phyloP scores from a whole-genome alignment of 257 asterid species.

The Dorcoceras hygrometricum region DNA sequence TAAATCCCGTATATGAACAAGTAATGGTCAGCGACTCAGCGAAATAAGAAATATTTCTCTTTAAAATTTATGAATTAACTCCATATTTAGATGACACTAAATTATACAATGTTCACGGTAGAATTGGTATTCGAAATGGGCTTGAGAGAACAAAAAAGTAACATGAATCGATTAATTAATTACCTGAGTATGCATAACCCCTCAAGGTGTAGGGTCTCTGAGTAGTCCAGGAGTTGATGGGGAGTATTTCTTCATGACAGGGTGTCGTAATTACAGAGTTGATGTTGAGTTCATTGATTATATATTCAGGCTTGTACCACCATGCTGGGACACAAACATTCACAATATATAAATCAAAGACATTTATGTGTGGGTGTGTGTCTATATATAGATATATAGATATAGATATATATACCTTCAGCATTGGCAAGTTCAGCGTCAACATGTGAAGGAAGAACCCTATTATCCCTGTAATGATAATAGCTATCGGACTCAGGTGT shows the following conservation, averaged over 20 bases:
- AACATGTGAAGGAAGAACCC: constrained; percentile 82
- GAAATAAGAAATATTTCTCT: too few species aligned
- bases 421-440: constrained; percentile 86
- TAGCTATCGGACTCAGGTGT: constrained; percentile 64
- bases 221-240: constrained; percentile 80
- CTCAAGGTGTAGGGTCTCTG: constrained; percentile 80
- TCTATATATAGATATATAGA: too few species aligned
- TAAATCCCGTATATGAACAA: too few species aligned
- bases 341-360: too few species aligned
- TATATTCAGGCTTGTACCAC: constrained; percentile 92
- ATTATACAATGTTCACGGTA: too few species aligned
- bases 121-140: too few species aligned
- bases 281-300: constrained; percentile 84
- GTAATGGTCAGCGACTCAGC: too few species aligned
- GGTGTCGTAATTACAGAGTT: constrained; percentile 95
- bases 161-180: too few species aligned
- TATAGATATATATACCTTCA: constrained; percentile 50
- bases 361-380: too few species aligned
- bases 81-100: too few species aligned
- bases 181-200: constrained; percentile 75
- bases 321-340: constrained; percentile 68
- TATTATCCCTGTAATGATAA: constrained; percentile 74
- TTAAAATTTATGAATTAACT: too few species aligned
- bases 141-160: too few species aligned
- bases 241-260: constrained; percentile 82